Conservation (phyloP, 768 basidiomycete genomes). For the Termitomyces sp. region DNA sequence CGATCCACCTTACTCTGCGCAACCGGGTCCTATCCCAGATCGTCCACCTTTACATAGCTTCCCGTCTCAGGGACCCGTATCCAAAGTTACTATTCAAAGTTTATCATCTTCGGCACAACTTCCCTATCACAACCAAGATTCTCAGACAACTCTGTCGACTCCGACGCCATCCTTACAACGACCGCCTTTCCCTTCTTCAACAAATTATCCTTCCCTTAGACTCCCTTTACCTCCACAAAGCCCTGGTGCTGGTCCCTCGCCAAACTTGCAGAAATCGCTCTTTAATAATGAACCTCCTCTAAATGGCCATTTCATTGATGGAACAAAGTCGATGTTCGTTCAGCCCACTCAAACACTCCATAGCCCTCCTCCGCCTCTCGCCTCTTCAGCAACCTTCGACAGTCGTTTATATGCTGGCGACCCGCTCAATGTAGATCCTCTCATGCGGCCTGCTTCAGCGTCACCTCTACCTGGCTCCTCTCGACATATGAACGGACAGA, state of each 20-base stretch:
- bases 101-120: constrained; percentile 16
- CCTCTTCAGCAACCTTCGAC: constrained; percentile 30
- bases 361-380: constrained; percentile 25
- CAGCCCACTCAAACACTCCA: constrained; percentile 38
- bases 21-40: constrained; percentile 19
- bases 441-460: constrained; percentile 22
- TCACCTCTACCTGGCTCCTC: constrained; percentile 22
- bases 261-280: constrained; percentile 24
- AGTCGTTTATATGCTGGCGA: constrained; percentile 14
- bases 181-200: constrained; percentile 15
- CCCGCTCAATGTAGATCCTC: constrained; percentile 31
- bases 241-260: constrained; percentile 48
- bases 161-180: constrained; percentile 19
- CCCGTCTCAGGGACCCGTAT: constrained; percentile 19
- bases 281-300: constrained; percentile 42
- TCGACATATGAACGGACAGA: constrained; percentile 17
- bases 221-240: constrained; percentile 35
- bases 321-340: constrained; percentile 79
- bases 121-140: constrained; percentile 18
- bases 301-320: constrained; percentile 64
- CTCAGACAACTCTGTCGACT: constrained; percentile 22
- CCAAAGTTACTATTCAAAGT: constrained; percentile 10
- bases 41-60: constrained; percentile 16
- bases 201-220: constrained; percentile 10
- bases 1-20: constrained; percentile 31